Percentiles rank a stretch among this genome's conserved stretches.
These are phyloP conservation scores for Rhizopus delemar DNA, from an alignment of 371 early-diverging fungal genomes.

Conservation along the genomic window DNA sequence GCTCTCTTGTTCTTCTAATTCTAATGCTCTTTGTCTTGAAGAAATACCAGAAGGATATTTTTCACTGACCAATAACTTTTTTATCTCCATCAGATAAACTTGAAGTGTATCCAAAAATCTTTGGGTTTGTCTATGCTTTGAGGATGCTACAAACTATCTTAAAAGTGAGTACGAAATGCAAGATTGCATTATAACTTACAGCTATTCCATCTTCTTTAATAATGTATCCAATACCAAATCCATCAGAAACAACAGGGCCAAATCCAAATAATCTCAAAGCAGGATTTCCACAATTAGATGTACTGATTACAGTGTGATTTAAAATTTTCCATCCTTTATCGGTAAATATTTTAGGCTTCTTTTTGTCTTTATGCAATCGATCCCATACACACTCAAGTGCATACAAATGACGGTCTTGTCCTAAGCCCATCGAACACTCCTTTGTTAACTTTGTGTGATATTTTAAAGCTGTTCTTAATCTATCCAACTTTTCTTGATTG, in stretches of 20 bases:
- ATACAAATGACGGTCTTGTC: conserved; percentile 87
- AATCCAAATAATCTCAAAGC: conserved; percentile 86
- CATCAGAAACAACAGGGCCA: conserved; percentile 91
- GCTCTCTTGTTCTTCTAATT: conserved; percentile 43
- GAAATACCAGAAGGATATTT: conserved; percentile 50
- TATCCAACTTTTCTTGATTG: conserved; percentile 48
- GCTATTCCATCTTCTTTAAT: conserved; percentile 72
- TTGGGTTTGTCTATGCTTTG: conserved; percentile 61
- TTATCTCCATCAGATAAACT: conserved; percentile 46
- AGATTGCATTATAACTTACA: conserved; percentile 33
- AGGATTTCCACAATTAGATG: conserved; percentile 86
- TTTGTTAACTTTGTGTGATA: conserved; percentile 75
- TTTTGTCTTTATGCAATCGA: conserved; percentile 48
- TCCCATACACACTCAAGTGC: conserved; percentile 68
- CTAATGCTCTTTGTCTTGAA: conserved; percentile 43
- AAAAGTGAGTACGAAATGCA: not conserved
- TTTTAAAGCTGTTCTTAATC: conserved; percentile 63
- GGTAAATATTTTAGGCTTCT: conserved; percentile 70
- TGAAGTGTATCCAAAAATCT: conserved; percentile 50
- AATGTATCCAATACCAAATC: conserved; percentile 89
- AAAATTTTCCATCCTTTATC: conserved; percentile 64
- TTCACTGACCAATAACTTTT: conserved; percentile 44
- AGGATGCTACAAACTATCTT: conserved; percentile 51
- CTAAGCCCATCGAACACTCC: conserved; percentile 71
- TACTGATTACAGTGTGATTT: conserved; percentile 80